Evolutionary conservation across 805 yeast species (phyloP), one percentile per base, ranked within the genome.

Genomic region (Wickerhamiella shivajii): DNA sequence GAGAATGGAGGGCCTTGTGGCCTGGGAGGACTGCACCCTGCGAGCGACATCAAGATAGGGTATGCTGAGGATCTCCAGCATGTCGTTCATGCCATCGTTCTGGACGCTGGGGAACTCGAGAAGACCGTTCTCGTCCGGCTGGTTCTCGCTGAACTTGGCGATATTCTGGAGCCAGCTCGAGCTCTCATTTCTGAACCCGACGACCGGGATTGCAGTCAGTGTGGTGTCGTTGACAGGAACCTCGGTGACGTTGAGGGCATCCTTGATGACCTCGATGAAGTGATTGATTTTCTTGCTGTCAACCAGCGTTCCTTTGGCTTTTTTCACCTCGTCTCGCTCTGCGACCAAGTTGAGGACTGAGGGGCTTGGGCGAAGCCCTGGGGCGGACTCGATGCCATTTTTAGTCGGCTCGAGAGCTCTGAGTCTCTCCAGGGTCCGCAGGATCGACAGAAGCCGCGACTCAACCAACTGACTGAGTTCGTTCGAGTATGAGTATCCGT

Each of bases 1-100:
- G n/a, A 33, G 24, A 17, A 38, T 18, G 7, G 42, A 24, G 10
- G 41, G 42, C 29, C 19, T 22, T 13, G n/a, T 20, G 27, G 19
- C 7, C 26, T 23, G 31, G 19, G 18, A 41, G 37, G 29, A 36
- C 15, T 10, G 18, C 10, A 23, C 18, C 5, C 24, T 12, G 18
- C 25, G 19, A 11, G 30, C 10, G 1, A 37, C 41, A 24, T 51
- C 54, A 13, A 50, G 35, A 27, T 41, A 49, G 6, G 55, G 54
- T 26, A 40, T 43, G n/a, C 54, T 44, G 21, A 51, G 37, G 4
- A 51, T 46, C 22, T 50, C 52, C 18, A 49, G 33, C 16, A 50
- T 38, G 24, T 43, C 14, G 24, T 26, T 25, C 8, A 15, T 18
- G n/a, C 12, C 22, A 7, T 17, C 26, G 9, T 24, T 10, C n/a